These are phyloP conservation scores for Hansfordia pulvinata DNA, from an alignment of 2,329 filamentous ascomycete species.

Conservation along the genomic window DNA sequence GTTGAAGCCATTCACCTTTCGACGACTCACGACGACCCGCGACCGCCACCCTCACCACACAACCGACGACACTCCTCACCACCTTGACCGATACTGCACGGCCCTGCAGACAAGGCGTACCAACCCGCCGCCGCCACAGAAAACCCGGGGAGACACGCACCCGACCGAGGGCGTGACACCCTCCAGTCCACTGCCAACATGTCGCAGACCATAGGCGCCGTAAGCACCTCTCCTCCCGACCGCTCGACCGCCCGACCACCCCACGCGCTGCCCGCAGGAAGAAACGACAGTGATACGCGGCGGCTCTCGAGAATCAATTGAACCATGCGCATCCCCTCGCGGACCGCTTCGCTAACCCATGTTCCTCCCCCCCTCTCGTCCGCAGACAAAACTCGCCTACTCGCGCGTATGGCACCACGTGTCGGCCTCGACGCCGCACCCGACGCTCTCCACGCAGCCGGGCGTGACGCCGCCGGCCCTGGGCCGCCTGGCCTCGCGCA, in stretches of 20 bases:
- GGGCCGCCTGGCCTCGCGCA: constrained; percentile 76
- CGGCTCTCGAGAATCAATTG: too few relatives aligned
- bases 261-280: neutral
- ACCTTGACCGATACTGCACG: too few relatives aligned
- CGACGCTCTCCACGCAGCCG: constrained; percentile 42
- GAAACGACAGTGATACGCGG: too few relatives aligned
- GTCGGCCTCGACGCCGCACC: constrained; percentile 56
- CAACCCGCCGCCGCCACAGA: too few relatives aligned
- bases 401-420: constrained; percentile 85
- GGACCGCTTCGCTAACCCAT: constrained; percentile 2
- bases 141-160: too few relatives aligned
- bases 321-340: constrained; percentile 2
- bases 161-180: constrained; percentile 19
- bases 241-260: constrained; percentile 2
- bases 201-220: constrained; percentile 69
- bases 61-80: too few relatives aligned
- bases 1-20: too few relatives aligned
- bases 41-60: too few relatives aligned
- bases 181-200: constrained; percentile 30
- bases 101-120: too few relatives aligned
- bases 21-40: too few relatives aligned
- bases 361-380: constrained; percentile 1
- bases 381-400: constrained; percentile 87
- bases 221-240: constrained; percentile 25
- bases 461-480: constrained; percentile 61